phyloP scores from a whole-genome alignment of 177 flowering plant genomes.

The Vitis hybrid region DNA sequence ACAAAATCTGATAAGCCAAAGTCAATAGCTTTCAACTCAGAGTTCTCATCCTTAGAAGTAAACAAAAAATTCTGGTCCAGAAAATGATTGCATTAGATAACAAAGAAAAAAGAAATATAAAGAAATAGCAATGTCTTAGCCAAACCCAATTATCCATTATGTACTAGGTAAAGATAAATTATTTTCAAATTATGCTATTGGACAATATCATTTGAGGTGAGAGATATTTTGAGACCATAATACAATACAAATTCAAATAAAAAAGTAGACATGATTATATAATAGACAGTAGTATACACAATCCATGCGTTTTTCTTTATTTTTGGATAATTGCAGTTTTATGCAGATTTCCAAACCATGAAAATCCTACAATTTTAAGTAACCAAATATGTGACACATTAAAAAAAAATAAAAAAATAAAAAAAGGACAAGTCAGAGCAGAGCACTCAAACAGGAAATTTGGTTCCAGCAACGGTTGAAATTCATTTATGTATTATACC shows the following conservation, averaged over 20 bases:
- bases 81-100: slow-evolving; percentile 19
- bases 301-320: too few species aligned
- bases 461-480: too few species aligned
- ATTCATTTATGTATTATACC: too few species aligned
- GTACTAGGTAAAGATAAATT: background rate
- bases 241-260: background rate
- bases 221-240: background rate
- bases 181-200: background rate
- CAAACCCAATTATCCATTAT: background rate
- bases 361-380: too few species aligned
- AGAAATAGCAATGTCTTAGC: background rate
- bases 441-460: too few species aligned
- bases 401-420: too few species aligned
- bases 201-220: background rate
- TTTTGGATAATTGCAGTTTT: too few species aligned
- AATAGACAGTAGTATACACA: too few species aligned
- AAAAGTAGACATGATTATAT: background rate
- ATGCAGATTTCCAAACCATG: too few species aligned
- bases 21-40: slow-evolving; percentile 83
- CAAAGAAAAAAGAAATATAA: background rate
- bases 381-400: too few species aligned
- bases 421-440: too few species aligned
- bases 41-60: slow-evolving; percentile 69
- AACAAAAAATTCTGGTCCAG: slow-evolving; percentile 81
- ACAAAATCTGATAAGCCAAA: slow-evolving; percentile 94